phyloP scores from a whole-genome alignment of 257 asterid genomes.

The Osmanthus fragrans region DNA sequence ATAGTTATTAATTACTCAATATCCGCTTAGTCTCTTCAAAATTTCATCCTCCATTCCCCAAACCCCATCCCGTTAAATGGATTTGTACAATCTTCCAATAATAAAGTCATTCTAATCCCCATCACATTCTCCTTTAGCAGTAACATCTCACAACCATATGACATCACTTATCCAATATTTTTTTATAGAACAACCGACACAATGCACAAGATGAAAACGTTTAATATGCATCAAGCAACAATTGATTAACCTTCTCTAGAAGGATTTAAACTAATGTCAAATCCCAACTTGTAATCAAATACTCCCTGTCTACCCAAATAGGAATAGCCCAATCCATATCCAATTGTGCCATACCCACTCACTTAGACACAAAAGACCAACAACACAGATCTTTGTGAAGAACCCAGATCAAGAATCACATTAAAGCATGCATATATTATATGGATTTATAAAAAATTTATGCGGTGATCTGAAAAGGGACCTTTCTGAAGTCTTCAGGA shows the following conservation, averaged over 20 bases:
- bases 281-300: background rate
- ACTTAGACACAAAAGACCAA: background rate
- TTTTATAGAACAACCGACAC: background rate
- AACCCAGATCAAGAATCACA: constrained; percentile 24
- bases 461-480: constrained; percentile 24
- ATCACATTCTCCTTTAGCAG: background rate
- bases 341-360: background rate
- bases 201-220: background rate
- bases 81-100: background rate
- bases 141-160: background rate
- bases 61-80: background rate
- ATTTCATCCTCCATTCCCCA: background rate
- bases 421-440: background rate
- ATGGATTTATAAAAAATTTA: background rate
- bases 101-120: background rate
- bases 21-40: background rate
- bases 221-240: background rate
- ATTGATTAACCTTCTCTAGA: background rate
- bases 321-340: background rate
- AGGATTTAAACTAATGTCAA: background rate
- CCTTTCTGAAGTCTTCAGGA: constrained; percentile 79
- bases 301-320: background rate
- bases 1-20: background rate
- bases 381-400: constrained; percentile 12
- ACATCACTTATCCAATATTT: background rate